Evolutionary conservation across 345 rosid genomes (phyloP).

Genomic region (Gossypium stocksii): DNA sequence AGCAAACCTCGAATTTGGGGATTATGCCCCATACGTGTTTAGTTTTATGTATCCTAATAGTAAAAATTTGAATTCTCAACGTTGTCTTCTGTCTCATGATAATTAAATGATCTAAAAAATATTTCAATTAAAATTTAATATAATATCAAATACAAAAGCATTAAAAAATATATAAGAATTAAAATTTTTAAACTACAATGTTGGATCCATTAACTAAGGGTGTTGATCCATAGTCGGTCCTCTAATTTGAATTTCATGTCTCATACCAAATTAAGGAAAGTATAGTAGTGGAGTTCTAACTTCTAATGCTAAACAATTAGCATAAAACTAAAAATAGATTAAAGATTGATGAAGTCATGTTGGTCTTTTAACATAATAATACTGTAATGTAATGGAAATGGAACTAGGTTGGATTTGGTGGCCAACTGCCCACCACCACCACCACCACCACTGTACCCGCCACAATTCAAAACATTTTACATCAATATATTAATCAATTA

Average conservation of each 20-base stretch:
- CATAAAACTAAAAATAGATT: neutral
- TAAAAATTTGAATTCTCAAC: too few species aligned
- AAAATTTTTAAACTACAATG: too few species aligned
- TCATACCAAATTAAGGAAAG: neutral
- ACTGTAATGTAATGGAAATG: neutral
- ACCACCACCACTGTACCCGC: constrained; percentile 31
- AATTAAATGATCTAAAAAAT: too few species aligned
- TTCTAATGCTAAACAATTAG: neutral
- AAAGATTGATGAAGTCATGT: neutral
- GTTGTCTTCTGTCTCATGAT: too few species aligned
- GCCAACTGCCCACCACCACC: constrained; percentile 25
- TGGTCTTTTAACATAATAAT: neutral
- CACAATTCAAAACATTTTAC: constrained; percentile 24
- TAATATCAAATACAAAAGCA: too few species aligned
- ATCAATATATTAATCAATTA: neutral
- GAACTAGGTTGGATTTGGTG: constrained; percentile 29
- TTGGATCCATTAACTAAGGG: too few species aligned
- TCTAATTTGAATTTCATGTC: neutral
- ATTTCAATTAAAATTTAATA: too few species aligned
- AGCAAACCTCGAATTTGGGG: too few species aligned
- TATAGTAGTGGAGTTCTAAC: neutral
- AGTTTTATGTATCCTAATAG: too few species aligned
- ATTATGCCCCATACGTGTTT: too few species aligned
- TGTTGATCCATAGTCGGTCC: too few species aligned
- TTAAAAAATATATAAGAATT: too few species aligned